These are phyloP conservation scores for Ophiostoma populinum DNA, from an alignment of 2,329 filamentous ascomycete species.

Conservation along the genomic window DNA sequence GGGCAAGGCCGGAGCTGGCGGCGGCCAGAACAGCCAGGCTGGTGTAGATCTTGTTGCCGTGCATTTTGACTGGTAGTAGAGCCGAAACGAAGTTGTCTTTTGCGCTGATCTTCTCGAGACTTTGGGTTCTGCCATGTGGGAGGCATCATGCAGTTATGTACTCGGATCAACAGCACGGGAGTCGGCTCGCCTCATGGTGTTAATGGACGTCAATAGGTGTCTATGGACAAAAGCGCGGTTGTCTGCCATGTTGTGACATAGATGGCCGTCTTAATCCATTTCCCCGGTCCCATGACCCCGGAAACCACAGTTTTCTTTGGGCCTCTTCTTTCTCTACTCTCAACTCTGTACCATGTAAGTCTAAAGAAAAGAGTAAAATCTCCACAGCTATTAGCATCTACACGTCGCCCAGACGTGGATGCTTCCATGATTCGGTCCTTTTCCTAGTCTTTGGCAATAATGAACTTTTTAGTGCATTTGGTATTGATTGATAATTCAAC, in stretches of 20 bases:
- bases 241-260: neutral
- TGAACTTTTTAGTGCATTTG: too few species aligned
- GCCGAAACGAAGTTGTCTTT: neutral
- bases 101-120: neutral
- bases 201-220: too few species aligned
- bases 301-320: neutral
- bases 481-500: too few species aligned
- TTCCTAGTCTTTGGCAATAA: neutral
- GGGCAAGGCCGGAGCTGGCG: too few species aligned
- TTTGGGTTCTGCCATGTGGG: neutral
- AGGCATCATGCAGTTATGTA: constrained; percentile 1
- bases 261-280: neutral
- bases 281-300: neutral
- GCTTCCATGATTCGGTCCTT: neutral
- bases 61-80: neutral
- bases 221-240: too few species aligned
- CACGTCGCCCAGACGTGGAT: neutral
- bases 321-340: too few species aligned
- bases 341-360: too few species aligned
- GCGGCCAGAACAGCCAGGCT: neutral
- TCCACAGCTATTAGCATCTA: neutral
- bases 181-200: neutral
- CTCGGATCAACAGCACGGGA: neutral
- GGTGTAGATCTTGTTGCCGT: neutral
- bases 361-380: too few species aligned